phyloP scores from a whole-genome alignment of 1,139 yeast species.

The Martiniozyma asiatica region DNA sequence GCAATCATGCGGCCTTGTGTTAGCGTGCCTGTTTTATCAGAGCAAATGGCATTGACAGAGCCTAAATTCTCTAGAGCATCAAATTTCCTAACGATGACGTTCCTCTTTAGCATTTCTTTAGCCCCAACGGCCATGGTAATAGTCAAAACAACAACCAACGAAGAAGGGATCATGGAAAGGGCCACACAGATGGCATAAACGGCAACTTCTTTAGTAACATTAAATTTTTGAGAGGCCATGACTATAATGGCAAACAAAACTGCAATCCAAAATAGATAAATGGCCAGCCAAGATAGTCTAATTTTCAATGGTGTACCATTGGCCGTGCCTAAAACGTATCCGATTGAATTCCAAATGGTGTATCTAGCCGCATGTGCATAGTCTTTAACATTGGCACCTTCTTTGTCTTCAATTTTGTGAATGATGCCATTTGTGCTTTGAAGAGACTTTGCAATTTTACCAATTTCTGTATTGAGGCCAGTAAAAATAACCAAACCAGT shows the following conservation, averaged over 20 bases:
- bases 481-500: conserved; percentile 56
- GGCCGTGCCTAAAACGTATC: conserved; percentile 61
- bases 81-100: conserved; percentile 67
- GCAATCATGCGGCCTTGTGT: conserved; percentile 76
- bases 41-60: conserved; percentile 70
- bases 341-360: conserved; percentile 40
- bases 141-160: conserved; percentile 68
- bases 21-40: conserved; percentile 75
- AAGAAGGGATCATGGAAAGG: conserved; percentile 73
- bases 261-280: conserved; percentile 55
- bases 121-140: conserved; percentile 85
- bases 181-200: conserved; percentile 79
- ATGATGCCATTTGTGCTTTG: conserved; percentile 27
- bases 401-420: conserved; percentile 25
- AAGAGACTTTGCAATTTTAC: conserved; percentile 60
- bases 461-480: conserved; percentile 66
- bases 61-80: conserved; percentile 76
- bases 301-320: conserved; percentile 71
- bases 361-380: conserved; percentile 34
- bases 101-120: conserved; percentile 57
- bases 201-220: conserved; percentile 60
- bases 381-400: conserved; percentile 30
- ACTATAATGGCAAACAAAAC: conserved; percentile 68
- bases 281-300: conserved; percentile 58
- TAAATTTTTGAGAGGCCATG: conserved; percentile 65